These are phyloP conservation scores for Taxawa tesnikishii DNA, from an alignment of 2,329 filamentous ascomycete species.

Conservation along the genomic window DNA sequence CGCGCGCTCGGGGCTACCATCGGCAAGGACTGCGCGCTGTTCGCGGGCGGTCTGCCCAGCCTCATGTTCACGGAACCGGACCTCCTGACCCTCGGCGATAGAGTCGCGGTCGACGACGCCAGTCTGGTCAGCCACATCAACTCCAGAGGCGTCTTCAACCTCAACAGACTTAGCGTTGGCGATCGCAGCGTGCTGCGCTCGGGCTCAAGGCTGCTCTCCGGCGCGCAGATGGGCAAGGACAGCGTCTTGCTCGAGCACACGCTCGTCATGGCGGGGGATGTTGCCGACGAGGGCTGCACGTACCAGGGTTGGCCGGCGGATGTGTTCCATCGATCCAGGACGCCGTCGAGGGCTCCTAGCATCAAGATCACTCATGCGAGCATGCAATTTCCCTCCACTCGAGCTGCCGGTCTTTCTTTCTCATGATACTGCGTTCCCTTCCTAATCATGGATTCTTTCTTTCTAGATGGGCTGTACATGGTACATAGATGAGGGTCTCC, in stretches of 20 bases:
- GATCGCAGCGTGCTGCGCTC: conserved; percentile 40
- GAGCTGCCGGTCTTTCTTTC: too few relatives aligned
- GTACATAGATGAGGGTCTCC: too few relatives aligned
- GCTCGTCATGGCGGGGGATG: conserved; percentile 44
- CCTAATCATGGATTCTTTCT: too few relatives aligned
- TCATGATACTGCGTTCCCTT: too few relatives aligned
- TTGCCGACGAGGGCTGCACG: conserved; percentile 37
- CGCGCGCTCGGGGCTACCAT: conserved; percentile 40
- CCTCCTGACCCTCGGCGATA: conserved; percentile 39
- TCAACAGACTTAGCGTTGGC: conserved; percentile 40
- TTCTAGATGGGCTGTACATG: too few relatives aligned
- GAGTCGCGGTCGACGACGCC: conserved; percentile 43
- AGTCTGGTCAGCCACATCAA: conserved; percentile 46
- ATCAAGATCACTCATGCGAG: too few relatives aligned
- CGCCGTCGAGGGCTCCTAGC: too few relatives aligned
- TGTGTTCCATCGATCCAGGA: conserved; percentile 21
- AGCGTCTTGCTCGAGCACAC: conserved; percentile 46
- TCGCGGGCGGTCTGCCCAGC: conserved; percentile 39
- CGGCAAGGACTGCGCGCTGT: conserved; percentile 42
- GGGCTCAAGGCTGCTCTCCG: conserved; percentile 40
- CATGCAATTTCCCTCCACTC: too few relatives aligned
- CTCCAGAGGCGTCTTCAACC: conserved; percentile 42
- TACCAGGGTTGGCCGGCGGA: conserved; percentile 46
- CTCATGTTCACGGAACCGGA: conserved; percentile 48
- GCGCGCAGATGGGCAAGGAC: conserved; percentile 41